A percentile compares a stretch with the other conserved stretches of the same genome.
Conservation (phyloP, 2,329 filamentous ascomycete genomes). For the Fusarium sororula region DNA sequence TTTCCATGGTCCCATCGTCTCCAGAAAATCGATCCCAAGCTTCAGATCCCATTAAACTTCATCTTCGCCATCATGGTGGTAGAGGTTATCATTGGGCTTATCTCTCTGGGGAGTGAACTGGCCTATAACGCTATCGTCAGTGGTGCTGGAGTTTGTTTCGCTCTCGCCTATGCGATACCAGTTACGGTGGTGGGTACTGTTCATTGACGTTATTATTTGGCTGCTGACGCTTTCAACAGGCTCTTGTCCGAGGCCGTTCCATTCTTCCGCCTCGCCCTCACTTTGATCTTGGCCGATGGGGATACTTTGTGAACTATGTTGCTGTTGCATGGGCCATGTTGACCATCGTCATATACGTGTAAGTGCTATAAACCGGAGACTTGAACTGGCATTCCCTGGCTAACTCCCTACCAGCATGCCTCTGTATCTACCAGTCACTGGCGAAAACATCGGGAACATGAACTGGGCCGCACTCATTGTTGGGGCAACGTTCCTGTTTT, state of each 20-base stretch:
- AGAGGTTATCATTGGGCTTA: constrained; percentile 8
- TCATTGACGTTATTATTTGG: rapidly evolving
- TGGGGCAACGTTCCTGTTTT: neutral
- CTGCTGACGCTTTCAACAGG: neutral
- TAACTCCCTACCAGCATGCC: neutral
- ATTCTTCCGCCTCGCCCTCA: neutral
- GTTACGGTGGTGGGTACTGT: neutral
- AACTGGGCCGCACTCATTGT: constrained; percentile 16
- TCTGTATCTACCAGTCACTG: constrained; percentile 4
- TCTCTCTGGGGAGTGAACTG: constrained; percentile 5
- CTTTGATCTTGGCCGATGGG: constrained; percentile 14
- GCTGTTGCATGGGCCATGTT: constrained; percentile 5
- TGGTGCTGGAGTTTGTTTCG: neutral
- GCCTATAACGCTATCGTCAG: constrained; percentile 19
- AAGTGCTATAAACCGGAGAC: neutral
- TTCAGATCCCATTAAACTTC: constrained; percentile 5
- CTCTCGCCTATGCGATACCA: constrained; percentile 7
- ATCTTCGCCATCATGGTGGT: neutral
- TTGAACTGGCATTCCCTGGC: rapidly evolving
- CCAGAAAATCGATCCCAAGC: neutral
- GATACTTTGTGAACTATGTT: constrained; percentile 2
- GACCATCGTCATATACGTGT: constrained; percentile 1
- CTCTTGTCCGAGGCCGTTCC: constrained; percentile 1
- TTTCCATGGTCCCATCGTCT: constrained; percentile 11
- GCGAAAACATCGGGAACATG: constrained; percentile 13